Conservation (phyloP, 345 rosid genomes). For the Melaleuca quinquenervia region DNA sequence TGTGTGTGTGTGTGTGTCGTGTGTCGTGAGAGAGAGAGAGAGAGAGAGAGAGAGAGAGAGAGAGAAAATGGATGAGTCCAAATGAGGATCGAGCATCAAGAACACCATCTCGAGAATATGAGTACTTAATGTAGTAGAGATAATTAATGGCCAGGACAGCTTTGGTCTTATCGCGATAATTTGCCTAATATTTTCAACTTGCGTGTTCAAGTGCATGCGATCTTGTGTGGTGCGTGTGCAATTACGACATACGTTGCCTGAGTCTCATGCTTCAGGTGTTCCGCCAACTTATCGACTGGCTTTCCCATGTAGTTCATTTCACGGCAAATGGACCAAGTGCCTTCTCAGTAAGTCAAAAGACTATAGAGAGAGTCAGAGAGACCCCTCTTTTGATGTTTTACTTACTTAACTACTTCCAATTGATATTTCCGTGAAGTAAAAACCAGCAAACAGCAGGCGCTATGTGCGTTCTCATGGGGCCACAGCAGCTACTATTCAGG, state of each 20-base stretch:
- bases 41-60: neutral
- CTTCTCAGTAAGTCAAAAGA: neutral
- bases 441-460: neutral
- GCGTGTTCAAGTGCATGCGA: neutral
- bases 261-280: neutral
- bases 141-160: neutral
- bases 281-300: neutral
- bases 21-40: neutral
- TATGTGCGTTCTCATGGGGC: neutral
- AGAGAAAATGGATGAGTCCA: neutral
- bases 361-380: neutral
- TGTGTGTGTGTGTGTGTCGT: neutral
- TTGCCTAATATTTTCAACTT: neutral
- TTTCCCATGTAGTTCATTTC: neutral
- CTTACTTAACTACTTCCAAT: neutral
- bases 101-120: neutral
- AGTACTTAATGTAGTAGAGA: neutral
- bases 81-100: neutral
- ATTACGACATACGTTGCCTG: neutral
- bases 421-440: neutral
- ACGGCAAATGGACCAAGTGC: neutral
- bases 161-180: neutral
- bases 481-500: neutral
- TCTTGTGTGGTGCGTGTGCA: neutral
- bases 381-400: neutral